Percentiles rank a stretch among this genome's conserved stretches.
These are phyloP conservation scores for Sarocladium oryzae DNA, from an alignment of 2,329 filamentous ascomycete genomes.

Conservation along the genomic window DNA sequence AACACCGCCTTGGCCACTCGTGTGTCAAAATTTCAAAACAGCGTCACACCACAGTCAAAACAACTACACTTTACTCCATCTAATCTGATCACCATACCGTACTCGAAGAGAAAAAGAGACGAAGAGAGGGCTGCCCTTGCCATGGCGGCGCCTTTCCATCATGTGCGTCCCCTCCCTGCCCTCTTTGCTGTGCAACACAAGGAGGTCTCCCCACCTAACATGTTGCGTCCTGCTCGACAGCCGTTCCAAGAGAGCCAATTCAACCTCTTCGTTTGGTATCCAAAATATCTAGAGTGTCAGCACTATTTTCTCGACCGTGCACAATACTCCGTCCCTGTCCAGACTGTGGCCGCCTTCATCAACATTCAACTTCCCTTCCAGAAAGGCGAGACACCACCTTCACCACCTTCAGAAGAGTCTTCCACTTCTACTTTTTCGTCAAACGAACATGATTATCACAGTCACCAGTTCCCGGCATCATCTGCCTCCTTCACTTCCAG, in stretches of 20 bases:
- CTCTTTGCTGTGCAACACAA: not conserved
- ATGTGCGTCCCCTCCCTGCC: not conserved
- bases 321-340: slow-evolving; percentile 74
- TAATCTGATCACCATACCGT: no score
- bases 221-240: slow-evolving; percentile 20
- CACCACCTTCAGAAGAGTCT: slow-evolving; percentile 18
- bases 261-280: slow-evolving; percentile 90
- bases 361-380: slow-evolving; percentile 91
- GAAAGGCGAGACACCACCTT: slow-evolving; percentile 40
- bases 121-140: not conserved
- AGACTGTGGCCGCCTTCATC: slow-evolving; percentile 82
- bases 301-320: slow-evolving; percentile 88
- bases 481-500: slow-evolving; percentile 19
- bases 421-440: not conserved
- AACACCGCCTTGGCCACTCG: no score
- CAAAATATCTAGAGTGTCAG: slow-evolving; percentile 82
- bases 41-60: no score
- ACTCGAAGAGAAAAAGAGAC: not conserved
- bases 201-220: not conserved
- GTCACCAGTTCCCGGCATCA: slow-evolving; percentile 15
- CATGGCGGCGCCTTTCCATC: not conserved
- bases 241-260: slow-evolving; percentile 47
- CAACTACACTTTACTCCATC: no score
- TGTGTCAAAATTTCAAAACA: no score
- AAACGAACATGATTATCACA: slow-evolving; percentile 21